Base-by-base conservation (phyloP, 148 eudicot genomes). In the Suaeda aralocaspica region DNA sequence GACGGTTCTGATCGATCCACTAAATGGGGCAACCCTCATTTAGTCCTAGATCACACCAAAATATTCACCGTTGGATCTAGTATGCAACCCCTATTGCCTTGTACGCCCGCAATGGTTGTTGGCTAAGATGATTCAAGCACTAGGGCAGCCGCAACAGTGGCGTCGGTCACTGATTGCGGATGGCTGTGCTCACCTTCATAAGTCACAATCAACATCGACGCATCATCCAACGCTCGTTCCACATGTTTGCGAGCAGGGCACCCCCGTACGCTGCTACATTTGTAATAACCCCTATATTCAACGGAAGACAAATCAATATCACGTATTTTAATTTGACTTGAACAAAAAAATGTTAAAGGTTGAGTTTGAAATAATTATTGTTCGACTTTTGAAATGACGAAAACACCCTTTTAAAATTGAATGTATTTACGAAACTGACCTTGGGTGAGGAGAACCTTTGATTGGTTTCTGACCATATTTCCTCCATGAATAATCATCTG, bases 251-350 rank as follows among this genome's bases (percentile, higher is more conserved):
- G 82, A 2, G 96, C 98, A 34, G 96, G 94, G 67, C 98, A 92
- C 6, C 94, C 92, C 60, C 94, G 74, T 11, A 90, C 89, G 79
- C 98, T 90, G 63, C 98, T 92, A 56, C 98, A 92, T 71, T 88
- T 92, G 90, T 92, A 92, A 72, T 92, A 92, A 4, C 98, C 96
- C 82, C 98, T 92, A n/a, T n/a, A n/a, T n/a, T n/a, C n/a, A n/a
- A n/a, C n/a, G n/a, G n/a, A n/a, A n/a, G n/a, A n/a, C n/a, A n/a
- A n/a, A n/a, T n/a, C n/a, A n/a, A n/a, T n/a, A n/a, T n/a, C n/a
- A n/a, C n/a, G n/a, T n/a, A n/a, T n/a, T n/a, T n/a, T n/a, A n/a
- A n/a, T n/a, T n/a, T n/a, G n/a, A n/a, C n/a, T n/a, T n/a, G n/a
- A n/a, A n/a, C n/a, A n/a, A n/a, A n/a, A n/a, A n/a, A n/a, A n/a